phyloP scores from a whole-genome alignment of 306 rosid species.

The Rubus parviflorus region DNA sequence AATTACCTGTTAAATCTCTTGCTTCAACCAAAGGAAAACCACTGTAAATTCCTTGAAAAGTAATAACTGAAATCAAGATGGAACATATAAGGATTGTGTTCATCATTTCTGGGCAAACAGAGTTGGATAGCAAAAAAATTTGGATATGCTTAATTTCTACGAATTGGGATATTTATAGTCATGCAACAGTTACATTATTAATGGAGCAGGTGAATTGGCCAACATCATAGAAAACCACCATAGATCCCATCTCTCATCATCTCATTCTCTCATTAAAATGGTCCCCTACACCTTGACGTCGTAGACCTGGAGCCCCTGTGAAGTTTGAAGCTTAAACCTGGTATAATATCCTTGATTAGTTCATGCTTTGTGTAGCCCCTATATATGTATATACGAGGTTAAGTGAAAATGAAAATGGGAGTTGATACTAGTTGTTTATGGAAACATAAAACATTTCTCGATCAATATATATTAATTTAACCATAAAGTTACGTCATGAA shows the following conservation, averaged over 20 bases:
- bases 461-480: too few relatives aligned
- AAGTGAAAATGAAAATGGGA: background rate
- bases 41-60: background rate
- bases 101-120: background rate
- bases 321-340: too few relatives aligned
- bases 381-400: background rate
- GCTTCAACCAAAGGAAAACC: conserved; percentile 5
- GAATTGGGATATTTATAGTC: background rate
- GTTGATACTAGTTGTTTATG: conserved; percentile 1
- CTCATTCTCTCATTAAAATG: background rate
- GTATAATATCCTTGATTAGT: background rate
- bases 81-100: background rate
- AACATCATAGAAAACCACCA: conserved; percentile 5
- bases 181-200: background rate
- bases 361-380: background rate
- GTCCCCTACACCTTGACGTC: background rate
- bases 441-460: background rate
- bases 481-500: too few relatives aligned
- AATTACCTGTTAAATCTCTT: conserved; percentile 12
- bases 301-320: background rate
- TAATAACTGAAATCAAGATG: background rate
- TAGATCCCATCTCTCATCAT: background rate
- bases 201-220: background rate
- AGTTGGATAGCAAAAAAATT: background rate
- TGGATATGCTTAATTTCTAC: background rate